These are phyloP conservation scores for Colletotrichum truncatum DNA, from an alignment of 2,329 filamentous ascomycete species.

Conservation along the genomic window DNA sequence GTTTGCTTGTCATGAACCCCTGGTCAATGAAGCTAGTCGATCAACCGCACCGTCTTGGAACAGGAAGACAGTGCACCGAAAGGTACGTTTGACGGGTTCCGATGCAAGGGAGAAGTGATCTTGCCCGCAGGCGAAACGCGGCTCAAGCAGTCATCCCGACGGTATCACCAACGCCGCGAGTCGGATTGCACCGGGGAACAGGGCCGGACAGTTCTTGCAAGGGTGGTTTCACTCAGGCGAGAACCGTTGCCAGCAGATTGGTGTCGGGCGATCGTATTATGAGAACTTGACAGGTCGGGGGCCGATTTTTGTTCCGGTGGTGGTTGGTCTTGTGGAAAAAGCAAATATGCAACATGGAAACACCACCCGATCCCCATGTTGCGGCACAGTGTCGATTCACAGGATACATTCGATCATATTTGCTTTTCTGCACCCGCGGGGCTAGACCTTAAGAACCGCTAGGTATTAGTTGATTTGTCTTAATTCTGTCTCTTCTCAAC, in stretches of 20 bases:
- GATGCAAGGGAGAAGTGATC: slow-evolving; percentile 8
- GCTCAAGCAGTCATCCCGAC: slow-evolving; percentile 5
- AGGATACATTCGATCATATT: slow-evolving; percentile 8
- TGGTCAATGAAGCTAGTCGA: slow-evolving; percentile 17
- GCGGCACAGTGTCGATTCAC: too few species aligned
- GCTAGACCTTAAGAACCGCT: neutral
- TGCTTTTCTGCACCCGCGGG: slow-evolving; percentile 16
- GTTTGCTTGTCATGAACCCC: slow-evolving; percentile 15
- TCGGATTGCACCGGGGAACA: slow-evolving; percentile 20
- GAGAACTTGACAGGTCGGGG: slow-evolving; percentile 21
- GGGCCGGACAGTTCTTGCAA: slow-evolving; percentile 14
- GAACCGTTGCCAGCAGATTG: slow-evolving; percentile 15
- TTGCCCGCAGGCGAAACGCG: neutral
- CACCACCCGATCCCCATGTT: too few species aligned
- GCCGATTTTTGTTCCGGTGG: neutral
- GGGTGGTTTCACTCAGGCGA: slow-evolving; percentile 2
- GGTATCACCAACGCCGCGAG: neutral
- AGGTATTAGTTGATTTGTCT: slow-evolving; percentile 22
- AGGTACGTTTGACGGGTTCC: slow-evolving; percentile 3
- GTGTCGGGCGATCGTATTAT: neutral
- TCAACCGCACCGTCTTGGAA: slow-evolving; percentile 13
- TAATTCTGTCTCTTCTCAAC: slow-evolving; percentile 3
- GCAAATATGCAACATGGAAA: slow-evolving; percentile 5
- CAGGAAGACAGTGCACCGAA: neutral
- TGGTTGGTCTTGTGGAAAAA: slow-evolving; percentile 2